Evolutionary conservation across 257 asterid species (phyloP).

Genomic region (Lycium ferocissimum): DNA sequence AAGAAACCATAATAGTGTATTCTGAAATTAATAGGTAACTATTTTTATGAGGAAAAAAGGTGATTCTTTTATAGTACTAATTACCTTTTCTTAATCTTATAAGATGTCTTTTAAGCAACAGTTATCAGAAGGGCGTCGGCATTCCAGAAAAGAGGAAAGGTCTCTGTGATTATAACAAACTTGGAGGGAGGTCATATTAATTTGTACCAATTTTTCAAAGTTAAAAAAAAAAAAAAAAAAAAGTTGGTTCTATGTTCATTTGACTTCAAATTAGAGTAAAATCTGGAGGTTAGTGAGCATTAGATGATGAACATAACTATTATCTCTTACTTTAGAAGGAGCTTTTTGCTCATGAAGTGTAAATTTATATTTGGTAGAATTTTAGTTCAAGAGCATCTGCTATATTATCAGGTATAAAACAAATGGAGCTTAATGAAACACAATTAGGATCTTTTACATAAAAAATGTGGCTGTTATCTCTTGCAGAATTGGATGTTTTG

Average conservation of each 20-base stretch:
- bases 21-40: not conserved
- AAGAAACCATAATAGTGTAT: not conserved
- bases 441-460: not conserved
- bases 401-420: not conserved
- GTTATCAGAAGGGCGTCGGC: not conserved
- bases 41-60: not conserved
- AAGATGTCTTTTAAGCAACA: not conserved
- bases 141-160: conserved; percentile 8
- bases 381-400: conserved; percentile 16
- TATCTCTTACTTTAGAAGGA: not conserved
- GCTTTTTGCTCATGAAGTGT: not conserved
- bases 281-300: not conserved
- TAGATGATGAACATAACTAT: not conserved
- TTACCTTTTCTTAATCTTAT: not conserved
- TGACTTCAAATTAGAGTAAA: not conserved
- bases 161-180: not conserved
- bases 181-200: not conserved
- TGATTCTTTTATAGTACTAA: not conserved
- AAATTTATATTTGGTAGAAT: conserved; percentile 2
- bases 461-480: conserved; percentile 37
- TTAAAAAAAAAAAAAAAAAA: not conserved
- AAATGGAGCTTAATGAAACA: conserved; percentile 2
- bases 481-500: conserved; percentile 93
- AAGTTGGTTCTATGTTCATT: not conserved
- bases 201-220: not conserved